Percentiles rank a stretch among this genome's conserved stretches.
Conservation (phyloP, 345 rosid species). For the Lumnitzera littorea region DNA sequence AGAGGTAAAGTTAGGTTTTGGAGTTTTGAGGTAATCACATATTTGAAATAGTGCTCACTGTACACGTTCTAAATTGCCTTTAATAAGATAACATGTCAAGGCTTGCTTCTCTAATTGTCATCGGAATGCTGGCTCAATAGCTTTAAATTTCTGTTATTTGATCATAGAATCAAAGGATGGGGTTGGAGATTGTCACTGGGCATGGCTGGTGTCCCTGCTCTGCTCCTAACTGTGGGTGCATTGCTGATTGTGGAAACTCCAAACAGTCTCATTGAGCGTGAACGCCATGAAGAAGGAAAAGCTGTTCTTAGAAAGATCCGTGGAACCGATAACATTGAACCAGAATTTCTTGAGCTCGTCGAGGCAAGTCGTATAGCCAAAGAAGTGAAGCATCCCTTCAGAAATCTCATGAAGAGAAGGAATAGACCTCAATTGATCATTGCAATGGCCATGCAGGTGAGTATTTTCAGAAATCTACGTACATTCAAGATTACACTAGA, state of each 20-base stretch:
- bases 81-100: no score
- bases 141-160: conserved; percentile 2
- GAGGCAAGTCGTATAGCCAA: conserved; percentile 87
- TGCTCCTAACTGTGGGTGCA: conserved; percentile 71
- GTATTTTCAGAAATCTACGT: background rate
- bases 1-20: no score
- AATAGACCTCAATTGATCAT: conserved; percentile 80
- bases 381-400: conserved; percentile 86
- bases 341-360: conserved; percentile 74
- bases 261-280: conserved; percentile 85
- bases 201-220: conserved; percentile 83
- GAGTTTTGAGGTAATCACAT: no score
- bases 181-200: conserved; percentile 96
- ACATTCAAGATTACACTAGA: background rate
- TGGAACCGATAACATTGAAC: conserved; percentile 77
- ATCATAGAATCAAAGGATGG: conserved; percentile 69
- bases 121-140: background rate
- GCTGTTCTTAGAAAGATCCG: conserved; percentile 66
- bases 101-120: background rate
- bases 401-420: conserved; percentile 61
- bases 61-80: no score
- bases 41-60: no score
- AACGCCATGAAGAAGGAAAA: conserved; percentile 79
- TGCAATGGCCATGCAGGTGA: conserved; percentile 77
- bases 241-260: conserved; percentile 79